Evolutionary conservation across 2,329 filamentous ascomycete species (phyloP).

Genomic region (Neonectria hederae): DNA sequence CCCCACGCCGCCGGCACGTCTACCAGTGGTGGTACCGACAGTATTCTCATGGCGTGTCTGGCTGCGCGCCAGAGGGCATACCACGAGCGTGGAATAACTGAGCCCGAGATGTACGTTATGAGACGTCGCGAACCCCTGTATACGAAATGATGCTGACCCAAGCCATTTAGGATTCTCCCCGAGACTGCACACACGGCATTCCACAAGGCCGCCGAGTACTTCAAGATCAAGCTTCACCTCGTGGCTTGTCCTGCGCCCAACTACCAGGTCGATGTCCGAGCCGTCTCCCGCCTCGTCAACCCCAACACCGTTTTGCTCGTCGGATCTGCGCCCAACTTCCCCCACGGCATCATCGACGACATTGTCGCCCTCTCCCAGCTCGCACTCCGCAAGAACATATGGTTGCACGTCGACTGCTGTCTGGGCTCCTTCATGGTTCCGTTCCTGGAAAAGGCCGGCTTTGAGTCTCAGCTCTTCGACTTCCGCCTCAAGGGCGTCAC

Average conservation of each 20-base stretch:
- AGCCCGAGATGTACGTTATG: slow-evolving; percentile 85
- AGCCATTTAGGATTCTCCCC: slow-evolving; percentile 79
- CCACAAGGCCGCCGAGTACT: slow-evolving; percentile 93
- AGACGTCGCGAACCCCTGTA: neutral
- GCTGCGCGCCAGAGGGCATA: slow-evolving; percentile 90
- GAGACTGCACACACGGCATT: slow-evolving; percentile 96
- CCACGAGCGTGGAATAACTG: slow-evolving; percentile 83
- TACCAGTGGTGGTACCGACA: slow-evolving; percentile 94
- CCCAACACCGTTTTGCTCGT: slow-evolving; percentile 93
- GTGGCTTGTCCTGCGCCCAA: slow-evolving; percentile 85
- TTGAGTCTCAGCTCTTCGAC: slow-evolving; percentile 88
- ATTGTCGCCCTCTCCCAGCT: slow-evolving; percentile 86
- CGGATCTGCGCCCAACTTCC: slow-evolving; percentile 96
- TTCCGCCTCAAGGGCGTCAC: slow-evolving; percentile 95
- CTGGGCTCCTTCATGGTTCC: slow-evolving; percentile 95
- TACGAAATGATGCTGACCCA: slow-evolving; percentile 8
- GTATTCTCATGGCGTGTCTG: slow-evolving; percentile 94
- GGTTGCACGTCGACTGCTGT: slow-evolving; percentile 97
- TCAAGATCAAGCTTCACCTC: slow-evolving; percentile 93
- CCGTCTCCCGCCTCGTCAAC: slow-evolving; percentile 87
- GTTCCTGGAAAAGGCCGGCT: slow-evolving; percentile 91
- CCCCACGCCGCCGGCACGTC: slow-evolving; percentile 86
- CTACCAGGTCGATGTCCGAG: slow-evolving; percentile 84
- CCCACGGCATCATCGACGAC: slow-evolving; percentile 97
- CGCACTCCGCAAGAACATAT: slow-evolving; percentile 80